phyloP scores from a whole-genome alignment of 2,329 filamentous ascomycete species.

The Blastomyces emzantsi region DNA sequence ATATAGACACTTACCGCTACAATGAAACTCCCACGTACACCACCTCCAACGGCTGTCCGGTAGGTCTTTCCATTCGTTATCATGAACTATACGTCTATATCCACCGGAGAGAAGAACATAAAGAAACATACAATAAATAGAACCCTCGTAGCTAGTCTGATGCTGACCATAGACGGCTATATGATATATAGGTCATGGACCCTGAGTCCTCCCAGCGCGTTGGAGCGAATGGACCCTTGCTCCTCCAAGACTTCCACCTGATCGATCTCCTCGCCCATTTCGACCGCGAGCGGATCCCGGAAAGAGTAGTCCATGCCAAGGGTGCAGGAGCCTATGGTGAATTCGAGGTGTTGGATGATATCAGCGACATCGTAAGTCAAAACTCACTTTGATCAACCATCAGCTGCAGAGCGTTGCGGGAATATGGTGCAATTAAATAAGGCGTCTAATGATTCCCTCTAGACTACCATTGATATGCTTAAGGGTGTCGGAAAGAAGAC shows the following conservation, averaged over 20 bases:
- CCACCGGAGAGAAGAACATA: neutral
- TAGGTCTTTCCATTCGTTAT: conserved; percentile 13
- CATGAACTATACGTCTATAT: conserved; percentile 1
- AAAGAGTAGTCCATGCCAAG: conserved; percentile 38
- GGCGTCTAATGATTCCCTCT: conserved; percentile 7
- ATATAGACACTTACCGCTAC: conserved; percentile 41
- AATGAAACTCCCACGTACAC: conserved; percentile 52
- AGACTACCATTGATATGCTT: conserved; percentile 41
- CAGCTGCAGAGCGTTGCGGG: too few species aligned
- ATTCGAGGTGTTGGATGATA: conserved; percentile 41
- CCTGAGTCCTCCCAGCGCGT: conserved; percentile 46
- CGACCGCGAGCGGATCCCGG: conserved; percentile 34
- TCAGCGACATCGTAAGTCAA: conserved; percentile 38
- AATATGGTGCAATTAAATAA: neutral
- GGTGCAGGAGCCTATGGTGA: conserved; percentile 36
- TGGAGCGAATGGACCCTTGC: conserved; percentile 49
- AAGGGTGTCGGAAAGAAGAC: conserved; percentile 59
- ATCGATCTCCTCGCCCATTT: conserved; percentile 50
- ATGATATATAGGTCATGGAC: conserved; percentile 37
- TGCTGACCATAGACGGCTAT: neutral
- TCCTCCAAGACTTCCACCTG: conserved; percentile 57
- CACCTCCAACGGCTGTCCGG: conserved; percentile 51
- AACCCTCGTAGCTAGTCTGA: conserved; percentile 5
- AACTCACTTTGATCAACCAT: neutral
- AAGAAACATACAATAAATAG: neutral